Conservation (phyloP, 2,329 filamentous ascomycete genomes). For the Neofusicoccum sp. region DNA sequence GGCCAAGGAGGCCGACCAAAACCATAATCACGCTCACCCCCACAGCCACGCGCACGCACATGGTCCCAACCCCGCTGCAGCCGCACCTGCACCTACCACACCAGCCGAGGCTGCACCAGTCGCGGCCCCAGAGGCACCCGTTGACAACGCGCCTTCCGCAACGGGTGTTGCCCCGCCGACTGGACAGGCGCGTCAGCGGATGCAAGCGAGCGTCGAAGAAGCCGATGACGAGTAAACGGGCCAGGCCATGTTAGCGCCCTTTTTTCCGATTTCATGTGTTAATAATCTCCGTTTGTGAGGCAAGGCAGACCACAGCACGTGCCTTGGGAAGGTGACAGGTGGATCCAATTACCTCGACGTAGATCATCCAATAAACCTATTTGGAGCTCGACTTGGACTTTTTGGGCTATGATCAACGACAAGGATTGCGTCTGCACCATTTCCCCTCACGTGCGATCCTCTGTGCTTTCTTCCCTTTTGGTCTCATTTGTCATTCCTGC, state of each 20-base stretch:
- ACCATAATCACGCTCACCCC: conserved; percentile 28
- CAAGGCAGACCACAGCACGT: background rate
- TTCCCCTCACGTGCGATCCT: background rate
- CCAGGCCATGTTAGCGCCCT: background rate
- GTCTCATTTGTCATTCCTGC: background rate
- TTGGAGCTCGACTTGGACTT: conserved; percentile 2
- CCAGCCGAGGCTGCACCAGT: conserved; percentile 15
- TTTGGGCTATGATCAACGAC: conserved; percentile 9
- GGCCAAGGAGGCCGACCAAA: conserved; percentile 23
- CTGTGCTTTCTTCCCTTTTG: background rate
- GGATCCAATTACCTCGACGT: conserved; percentile 10
- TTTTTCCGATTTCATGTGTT: conserved; percentile 11
- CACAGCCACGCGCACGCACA: conserved; percentile 34
- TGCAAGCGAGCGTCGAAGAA: conserved; percentile 38
- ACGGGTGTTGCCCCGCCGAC: conserved; percentile 10
- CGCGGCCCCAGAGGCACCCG: background rate
- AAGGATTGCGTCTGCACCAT: background rate
- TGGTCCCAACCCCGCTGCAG: conserved; percentile 29
- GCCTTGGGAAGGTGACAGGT: background rate
- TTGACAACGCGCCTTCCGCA: conserved; percentile 4
- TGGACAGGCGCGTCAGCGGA: conserved; percentile 27
- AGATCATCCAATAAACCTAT: conserved; percentile 11
- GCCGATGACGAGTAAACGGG: conserved; percentile 32
- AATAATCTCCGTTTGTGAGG: conserved; percentile 10
- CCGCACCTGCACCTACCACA: conserved; percentile 26